phyloP scores from a whole-genome alignment of 2,329 filamentous ascomycete genomes.

The Xylaria sp. region DNA sequence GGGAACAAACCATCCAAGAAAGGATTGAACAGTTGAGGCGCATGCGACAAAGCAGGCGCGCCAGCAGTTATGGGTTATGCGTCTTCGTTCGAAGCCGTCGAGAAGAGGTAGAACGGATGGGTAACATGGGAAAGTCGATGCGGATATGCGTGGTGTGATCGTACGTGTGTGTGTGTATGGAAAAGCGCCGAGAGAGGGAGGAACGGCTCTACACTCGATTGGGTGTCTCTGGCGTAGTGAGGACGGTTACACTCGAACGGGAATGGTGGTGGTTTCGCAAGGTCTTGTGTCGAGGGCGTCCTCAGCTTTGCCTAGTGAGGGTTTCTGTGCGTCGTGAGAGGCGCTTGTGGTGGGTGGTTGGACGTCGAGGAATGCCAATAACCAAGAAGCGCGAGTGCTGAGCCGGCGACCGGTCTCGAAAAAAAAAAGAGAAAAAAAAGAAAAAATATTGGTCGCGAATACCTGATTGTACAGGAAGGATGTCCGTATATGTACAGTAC shows the following conservation, averaged over 20 bases:
- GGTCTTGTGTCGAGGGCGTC: slow-evolving; percentile 16
- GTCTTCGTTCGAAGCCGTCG: slow-evolving; percentile 22
- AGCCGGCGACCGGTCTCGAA: not conserved
- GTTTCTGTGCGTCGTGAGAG: slow-evolving; percentile 12
- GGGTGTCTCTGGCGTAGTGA: slow-evolving; percentile 13
- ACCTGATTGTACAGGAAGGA: slow-evolving; percentile 12
- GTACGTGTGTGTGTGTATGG: slow-evolving; percentile 10
- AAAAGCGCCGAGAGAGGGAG: slow-evolving; percentile 9
- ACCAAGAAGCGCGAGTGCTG: not conserved
- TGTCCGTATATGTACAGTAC: slow-evolving; percentile 17
- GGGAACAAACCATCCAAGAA: slow-evolving; percentile 27
- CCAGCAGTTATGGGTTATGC: slow-evolving; percentile 26
- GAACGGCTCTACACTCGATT: slow-evolving; percentile 14
- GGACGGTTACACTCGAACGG: slow-evolving; percentile 29
- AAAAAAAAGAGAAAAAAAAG: slow-evolving; percentile 1
- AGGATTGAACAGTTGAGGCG: slow-evolving; percentile 16
- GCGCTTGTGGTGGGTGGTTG: slow-evolving; percentile 13
- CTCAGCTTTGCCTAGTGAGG: slow-evolving; percentile 8
- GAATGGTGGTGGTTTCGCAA: slow-evolving; percentile 29
- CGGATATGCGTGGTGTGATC: slow-evolving; percentile 23
- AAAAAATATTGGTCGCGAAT: slow-evolving; percentile 12
- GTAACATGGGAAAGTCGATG: slow-evolving; percentile 32
- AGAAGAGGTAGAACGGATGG: slow-evolving; percentile 26
- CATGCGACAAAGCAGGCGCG: slow-evolving; percentile 23
- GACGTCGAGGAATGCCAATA: slow-evolving; percentile 1